Evolutionary conservation across 108 stramenopile species (phyloP).

Genomic region (Cyclotella distinguenda): DNA sequence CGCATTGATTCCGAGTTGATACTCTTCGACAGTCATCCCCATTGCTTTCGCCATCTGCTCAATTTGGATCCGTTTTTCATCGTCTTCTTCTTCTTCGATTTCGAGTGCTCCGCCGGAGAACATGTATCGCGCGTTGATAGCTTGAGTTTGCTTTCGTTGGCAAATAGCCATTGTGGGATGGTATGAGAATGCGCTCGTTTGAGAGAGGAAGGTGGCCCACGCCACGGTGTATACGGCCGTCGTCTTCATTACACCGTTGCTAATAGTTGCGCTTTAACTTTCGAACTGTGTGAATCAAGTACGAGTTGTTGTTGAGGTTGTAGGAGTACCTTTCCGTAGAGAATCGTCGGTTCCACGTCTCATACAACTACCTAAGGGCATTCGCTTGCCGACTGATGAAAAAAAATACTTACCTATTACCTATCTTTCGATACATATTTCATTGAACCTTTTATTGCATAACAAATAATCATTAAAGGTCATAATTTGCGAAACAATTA

Average conservation of each 20-base stretch:
- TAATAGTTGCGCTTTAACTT: too few relatives aligned
- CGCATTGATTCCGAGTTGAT: constrained; percentile 75
- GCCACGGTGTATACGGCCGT: constrained; percentile 24
- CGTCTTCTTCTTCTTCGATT: constrained; percentile 68
- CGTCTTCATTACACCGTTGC: constrained; percentile 41
- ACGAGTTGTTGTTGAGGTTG: background rate
- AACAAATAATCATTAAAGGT: too few relatives aligned
- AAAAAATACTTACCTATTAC: too few relatives aligned
- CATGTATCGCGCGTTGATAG: constrained; percentile 51
- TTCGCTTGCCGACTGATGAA: too few relatives aligned
- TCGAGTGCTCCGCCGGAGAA: constrained; percentile 70
- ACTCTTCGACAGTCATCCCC: constrained; percentile 84
- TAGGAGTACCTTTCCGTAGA: too few relatives aligned
- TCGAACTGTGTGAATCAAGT: background rate
- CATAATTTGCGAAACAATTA: too few relatives aligned
- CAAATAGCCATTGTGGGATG: background rate
- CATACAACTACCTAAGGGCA: too few relatives aligned
- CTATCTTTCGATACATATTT: too few relatives aligned
- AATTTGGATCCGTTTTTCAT: constrained; percentile 63
- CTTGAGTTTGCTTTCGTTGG: background rate
- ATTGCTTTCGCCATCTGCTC: constrained; percentile 76
- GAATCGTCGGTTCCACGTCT: too few relatives aligned
- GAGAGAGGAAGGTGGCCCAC: constrained; percentile 28
- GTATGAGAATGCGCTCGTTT: constrained; percentile 25
- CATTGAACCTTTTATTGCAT: too few relatives aligned